Percentiles rank a stretch among this genome's conserved stretches.
Evolutionary conservation across 192 early-diverging fungal genomes (phyloP).

Genomic region (Coemansia sp.): DNA sequence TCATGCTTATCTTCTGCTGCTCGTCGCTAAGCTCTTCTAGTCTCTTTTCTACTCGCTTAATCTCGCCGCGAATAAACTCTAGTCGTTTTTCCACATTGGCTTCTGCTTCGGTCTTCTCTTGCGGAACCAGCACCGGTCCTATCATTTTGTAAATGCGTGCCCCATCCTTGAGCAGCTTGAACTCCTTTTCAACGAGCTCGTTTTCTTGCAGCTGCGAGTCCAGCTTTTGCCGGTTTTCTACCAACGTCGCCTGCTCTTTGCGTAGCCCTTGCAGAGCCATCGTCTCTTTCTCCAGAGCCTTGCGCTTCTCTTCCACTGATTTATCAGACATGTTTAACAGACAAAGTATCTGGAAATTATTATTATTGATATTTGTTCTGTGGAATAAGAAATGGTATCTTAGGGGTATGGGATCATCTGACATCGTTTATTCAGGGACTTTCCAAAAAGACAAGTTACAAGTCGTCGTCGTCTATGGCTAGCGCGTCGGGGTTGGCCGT

Average conservation of each 20-base stretch:
- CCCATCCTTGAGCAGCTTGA: constrained; percentile 74
- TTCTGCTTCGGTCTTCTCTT: constrained; percentile 80
- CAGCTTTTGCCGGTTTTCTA: constrained; percentile 73
- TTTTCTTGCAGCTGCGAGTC: constrained; percentile 98
- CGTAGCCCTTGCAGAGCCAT: constrained; percentile 71
- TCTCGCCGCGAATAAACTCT: constrained; percentile 84
- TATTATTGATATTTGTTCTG: no score
- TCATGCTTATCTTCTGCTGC: constrained; percentile 77
- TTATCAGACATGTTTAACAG: constrained; percentile 1
- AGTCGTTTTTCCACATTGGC: constrained; percentile 93
- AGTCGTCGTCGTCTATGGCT: constrained; percentile 35
- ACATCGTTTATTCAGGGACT: no score
- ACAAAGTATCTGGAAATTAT: no score
- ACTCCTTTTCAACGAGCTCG: constrained; percentile 90
- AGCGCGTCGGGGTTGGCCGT: constrained; percentile 28
- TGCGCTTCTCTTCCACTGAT: constrained; percentile 15
- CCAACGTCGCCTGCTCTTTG: constrained; percentile 73
- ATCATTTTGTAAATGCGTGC: constrained; percentile 93
- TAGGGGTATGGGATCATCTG: no score
- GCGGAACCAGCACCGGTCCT: constrained; percentile 93
- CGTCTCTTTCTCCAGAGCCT: constrained; percentile 68
- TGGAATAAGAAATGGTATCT: no score
- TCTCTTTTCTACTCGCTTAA: constrained; percentile 79
- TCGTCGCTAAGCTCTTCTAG: constrained; percentile 79
- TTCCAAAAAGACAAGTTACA: background rate